These are phyloP conservation scores for Helicocarpus griseus DNA, from an alignment of 2,329 filamentous ascomycete genomes.

Conservation along the genomic window DNA sequence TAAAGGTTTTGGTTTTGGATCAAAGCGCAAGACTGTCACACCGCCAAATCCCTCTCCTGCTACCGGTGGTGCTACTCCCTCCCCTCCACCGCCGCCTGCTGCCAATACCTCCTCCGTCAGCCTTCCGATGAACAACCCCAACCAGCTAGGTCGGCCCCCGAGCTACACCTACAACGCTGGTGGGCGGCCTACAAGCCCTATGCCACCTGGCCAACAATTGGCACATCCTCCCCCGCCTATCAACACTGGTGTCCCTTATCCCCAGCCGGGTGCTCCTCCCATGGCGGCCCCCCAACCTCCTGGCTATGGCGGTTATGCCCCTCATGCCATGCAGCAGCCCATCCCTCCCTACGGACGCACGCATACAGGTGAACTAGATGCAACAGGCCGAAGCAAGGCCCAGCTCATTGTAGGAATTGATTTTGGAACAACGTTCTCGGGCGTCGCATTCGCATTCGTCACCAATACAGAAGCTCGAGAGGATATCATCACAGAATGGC, in stretches of 20 bases:
- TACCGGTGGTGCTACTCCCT: conserved; percentile 24
- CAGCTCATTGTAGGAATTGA: conserved; percentile 98
- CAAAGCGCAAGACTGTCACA: conserved; percentile 42
- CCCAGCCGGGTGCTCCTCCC: conserved; percentile 26
- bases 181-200: conserved; percentile 44
- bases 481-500: conserved; percentile 99
- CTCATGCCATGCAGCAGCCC: conserved; percentile 16
- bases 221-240: conserved; percentile 41
- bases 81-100: conserved; percentile 29
- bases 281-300: conserved; percentile 32
- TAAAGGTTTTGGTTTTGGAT: conserved; percentile 40
- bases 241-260: conserved; percentile 44
- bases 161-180: conserved; percentile 50
- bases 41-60: conserved; percentile 18
- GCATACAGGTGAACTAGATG: conserved; percentile 60
- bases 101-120: conserved; percentile 40
- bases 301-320: conserved; percentile 32
- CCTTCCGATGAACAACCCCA: conserved; percentile 47
- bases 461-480: conserved; percentile 97
- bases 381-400: conserved; percentile 80
- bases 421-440: conserved; percentile 97
- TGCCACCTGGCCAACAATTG: conserved; percentile 28
- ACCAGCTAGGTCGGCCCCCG: conserved; percentile 51
- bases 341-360: conserved; percentile 16
- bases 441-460: conserved; percentile 84